Evolutionary conservation across 257 asterid species (phyloP).

Genomic region (Fraxinus pennsylvanica): DNA sequence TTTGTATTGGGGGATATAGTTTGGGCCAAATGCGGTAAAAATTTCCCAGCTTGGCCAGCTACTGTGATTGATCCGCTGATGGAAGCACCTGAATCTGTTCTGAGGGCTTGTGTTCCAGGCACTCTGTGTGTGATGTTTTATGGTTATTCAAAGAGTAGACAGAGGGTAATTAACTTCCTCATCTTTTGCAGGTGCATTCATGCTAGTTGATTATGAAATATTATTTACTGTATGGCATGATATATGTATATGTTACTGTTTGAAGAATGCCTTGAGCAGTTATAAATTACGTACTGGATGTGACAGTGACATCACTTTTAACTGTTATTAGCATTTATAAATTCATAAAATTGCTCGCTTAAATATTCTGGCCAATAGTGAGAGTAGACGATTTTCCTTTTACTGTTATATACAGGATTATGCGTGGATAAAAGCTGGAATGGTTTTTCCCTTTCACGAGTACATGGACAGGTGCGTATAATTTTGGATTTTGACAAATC

Average conservation of each 20-base stretch:
- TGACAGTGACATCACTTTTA: slow-evolving; percentile 3
- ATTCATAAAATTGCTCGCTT: neutral
- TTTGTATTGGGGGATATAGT: slow-evolving; percentile 71
- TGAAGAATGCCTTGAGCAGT: slow-evolving; percentile 11
- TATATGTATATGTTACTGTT: neutral
- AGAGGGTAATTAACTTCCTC: slow-evolving; percentile 56
- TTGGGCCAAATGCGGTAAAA: slow-evolving; percentile 95
- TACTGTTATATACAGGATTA: slow-evolving; percentile 63
- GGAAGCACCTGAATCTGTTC: slow-evolving; percentile 79
- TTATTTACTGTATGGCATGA: slow-evolving; percentile 13
- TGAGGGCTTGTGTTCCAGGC: slow-evolving; percentile 75
- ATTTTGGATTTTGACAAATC: slow-evolving; percentile 15
- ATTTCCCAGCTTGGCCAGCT: slow-evolving; percentile 96
- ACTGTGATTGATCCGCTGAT: slow-evolving; percentile 71
- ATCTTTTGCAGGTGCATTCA: slow-evolving; percentile 1
- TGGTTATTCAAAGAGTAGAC: slow-evolving; percentile 69
- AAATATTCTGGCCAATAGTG: slow-evolving; percentile 10
- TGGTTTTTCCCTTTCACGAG: slow-evolving; percentile 82
- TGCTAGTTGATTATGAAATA: slow-evolving; percentile 12
- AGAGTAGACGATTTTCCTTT: neutral
- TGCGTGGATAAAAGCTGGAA: slow-evolving; percentile 93
- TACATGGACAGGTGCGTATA: slow-evolving; percentile 73
- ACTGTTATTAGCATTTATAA: slow-evolving; percentile 12
- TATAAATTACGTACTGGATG: neutral
- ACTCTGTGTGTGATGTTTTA: slow-evolving; percentile 92